Evolutionary conservation across 2,329 filamentous ascomycete species (phyloP), one percentile per base, ranked within the genome.

Genomic region (Microcera coccophila): DNA sequence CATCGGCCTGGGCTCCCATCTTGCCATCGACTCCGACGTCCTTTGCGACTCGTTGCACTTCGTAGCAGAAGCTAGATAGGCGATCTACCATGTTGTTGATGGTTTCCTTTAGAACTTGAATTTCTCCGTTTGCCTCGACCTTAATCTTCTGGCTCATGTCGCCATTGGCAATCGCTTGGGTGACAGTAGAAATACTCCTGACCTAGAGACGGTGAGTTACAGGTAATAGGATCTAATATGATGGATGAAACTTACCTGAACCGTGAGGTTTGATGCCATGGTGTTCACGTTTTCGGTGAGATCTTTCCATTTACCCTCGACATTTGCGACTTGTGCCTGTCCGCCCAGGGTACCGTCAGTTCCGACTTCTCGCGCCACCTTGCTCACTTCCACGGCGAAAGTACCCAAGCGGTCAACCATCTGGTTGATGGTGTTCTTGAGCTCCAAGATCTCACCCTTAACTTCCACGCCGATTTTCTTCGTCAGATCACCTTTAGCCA

Each of bases 11-110:
- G 15, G 91, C 91, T 58, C 91, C 91, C 88, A 98, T 95, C 73
- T 96, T 97, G 49, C 91, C 91, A 60, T 97, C 93, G 39, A 97
- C 91, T 53, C 91, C 91, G 54, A 97, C 93, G 65, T 97, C 93
- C 59, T 93, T 90, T 45, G 91, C 91, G 21, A 98, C 91, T 56
- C 90, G 81, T 69, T 97, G 93, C 51, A 98, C 86, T 62, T 95
- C 90, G 55, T 94, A 90, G 42, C 90, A 95, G 79, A 96, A 97
- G 52, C 91, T 91, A 46, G 93, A 94, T 38, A 98, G 72, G 50
- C 91, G 82, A 63, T 90, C 90, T 53, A 97, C 91, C 91, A 96
- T 96, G 81, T 96, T 91, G 65, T 96, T 96, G 72, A 96, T 95
- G 33, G 91, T 97, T 61, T 94, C 89, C 64, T 96, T 96, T 39